Base-by-base conservation (phyloP, 345 rosid species). In the Citrus hindsii region DNA sequence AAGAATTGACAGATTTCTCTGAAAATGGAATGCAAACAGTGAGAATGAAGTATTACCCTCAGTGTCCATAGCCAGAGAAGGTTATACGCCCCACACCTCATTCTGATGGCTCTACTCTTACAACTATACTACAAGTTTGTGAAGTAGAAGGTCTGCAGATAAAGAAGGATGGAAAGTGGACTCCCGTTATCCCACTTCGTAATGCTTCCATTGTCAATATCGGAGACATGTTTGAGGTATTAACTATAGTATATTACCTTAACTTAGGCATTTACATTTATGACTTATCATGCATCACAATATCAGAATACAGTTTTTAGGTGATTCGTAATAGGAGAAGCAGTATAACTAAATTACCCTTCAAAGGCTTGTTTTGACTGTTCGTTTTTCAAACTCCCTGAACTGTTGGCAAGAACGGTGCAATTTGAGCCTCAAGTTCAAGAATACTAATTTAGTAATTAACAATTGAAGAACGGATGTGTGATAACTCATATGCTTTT, bases 21-120 rank as follows among this genome's bases (percentile, higher is more conserved):
- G 82, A 73, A n/a, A 69, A 78, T 42, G 65, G 58, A 13, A 46
- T 59, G 48, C 80, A 79, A 62, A 0, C 82, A 59, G 67, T 71
- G 61, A 79, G 80, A 61, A 70, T 75, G 56, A 86, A 83, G 72
- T 86, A 10, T 68, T 86, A 86, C 21, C 85, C 86, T n/a, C 80
- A 82, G 18, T 84, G 86, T 42, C 79, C 77, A 32, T 10, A 83
- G 27, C 80, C 87, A 6, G 82, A 82, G 7, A 69, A 80, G 40
- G 85, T 76, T n/a, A 75, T 84, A 4, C 84, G 84, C 42, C 64
- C 78, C 19, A 64, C 79, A 7, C 77, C 88, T 56, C 85, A 85
- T 62, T 82, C 82, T 1, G 88, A 85, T 73, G 67, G 63, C 55
- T 6, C 58, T 0, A 81, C 56, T 32, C 71, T 85, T 13, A 82